Base-by-base conservation (phyloP, 345 rosid genomes). In the Litchi chinensis region DNA sequence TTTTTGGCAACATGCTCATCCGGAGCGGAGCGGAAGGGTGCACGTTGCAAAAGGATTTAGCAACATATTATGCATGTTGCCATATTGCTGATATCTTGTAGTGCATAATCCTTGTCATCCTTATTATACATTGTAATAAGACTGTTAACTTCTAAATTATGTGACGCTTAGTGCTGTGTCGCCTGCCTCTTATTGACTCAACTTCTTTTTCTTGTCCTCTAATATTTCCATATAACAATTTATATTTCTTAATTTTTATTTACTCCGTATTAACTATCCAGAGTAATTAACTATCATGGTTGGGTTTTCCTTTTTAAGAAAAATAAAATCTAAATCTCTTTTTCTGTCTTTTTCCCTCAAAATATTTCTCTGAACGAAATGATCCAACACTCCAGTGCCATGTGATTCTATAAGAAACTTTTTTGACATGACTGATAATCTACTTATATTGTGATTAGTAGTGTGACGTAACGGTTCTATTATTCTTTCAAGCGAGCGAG, bases 401-500 rank as follows among this genome's bases (percentile, higher is more conserved):
- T 37, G 10, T 65, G 62, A 5, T 65, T 40, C 70, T 48, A 43
- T 28, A 48, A 48, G n/a, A 9, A 43, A 46, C 52, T 19, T 13
- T 64, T 65, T 24, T 18, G 22, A 37, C 22, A 15, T 24, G 3
- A 60, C 43, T 48, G 65, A 28, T 26, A 48, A 43, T 50, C 70
- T 32, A 73, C 44, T 73, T 5, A 19, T 62, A 0, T 63, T 72
- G 62, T 50, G 7, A 65, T 41, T 68, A 65, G 59, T 76, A 6
- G 5, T 69, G 37, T 65, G 60, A 57, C 54, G 39, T 48, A 18
- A 16, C 46, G 3, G 54, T 39, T 75, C 21, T 32, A 10, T 79
- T 71, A 56, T 68, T 68, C 59, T 43, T 74, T 72, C 52, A 69
- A n/a, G 52, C 40, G 24, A 16, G 7, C n/a, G n/a, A n/a, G n/a